phyloP scores from a whole-genome alignment of 1,284 basidiomycete genomes.

The Cronartium ribicola region DNA sequence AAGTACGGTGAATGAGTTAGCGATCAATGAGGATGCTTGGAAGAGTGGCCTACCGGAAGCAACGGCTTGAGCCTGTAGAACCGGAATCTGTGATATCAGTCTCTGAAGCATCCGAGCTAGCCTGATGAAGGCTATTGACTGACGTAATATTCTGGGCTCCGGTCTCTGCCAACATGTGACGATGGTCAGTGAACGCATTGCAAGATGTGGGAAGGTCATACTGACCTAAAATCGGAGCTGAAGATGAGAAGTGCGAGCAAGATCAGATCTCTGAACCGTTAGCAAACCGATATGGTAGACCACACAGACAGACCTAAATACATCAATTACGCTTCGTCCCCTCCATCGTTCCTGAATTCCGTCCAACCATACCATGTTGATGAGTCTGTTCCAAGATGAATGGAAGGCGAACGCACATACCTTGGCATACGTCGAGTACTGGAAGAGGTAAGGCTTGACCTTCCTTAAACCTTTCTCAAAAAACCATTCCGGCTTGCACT shows the following conservation, averaged over 20 bases:
- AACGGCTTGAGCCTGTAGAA: conserved; percentile 32
- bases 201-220: neutral
- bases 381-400: neutral
- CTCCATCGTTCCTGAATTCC: conserved; percentile 35
- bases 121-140: neutral
- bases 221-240: conserved; percentile 41
- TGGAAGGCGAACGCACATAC: neutral
- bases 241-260: too few relatives aligned
- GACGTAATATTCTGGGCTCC: conserved; percentile 42
- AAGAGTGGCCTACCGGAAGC: conserved; percentile 30
- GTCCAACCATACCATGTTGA: neutral
- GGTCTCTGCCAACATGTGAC: conserved; percentile 24
- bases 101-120: too few relatives aligned
- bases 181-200: neutral
- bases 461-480: conserved; percentile 38
- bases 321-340: conserved; percentile 34
- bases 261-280: too few relatives aligned
- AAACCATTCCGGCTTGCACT: conserved; percentile 35
- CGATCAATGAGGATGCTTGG: neutral
- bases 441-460: conserved; percentile 34
- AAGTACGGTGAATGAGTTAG: neutral
- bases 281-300: too few relatives aligned
- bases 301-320: conserved; percentile 25
- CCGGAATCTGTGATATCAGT: neutral
- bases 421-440: conserved; percentile 38